A percentile compares a stretch with the other conserved stretches of the same genome.
Conservation (phyloP, 2,329 filamentous ascomycete species). For the Microcyclospora tardicrescens region DNA sequence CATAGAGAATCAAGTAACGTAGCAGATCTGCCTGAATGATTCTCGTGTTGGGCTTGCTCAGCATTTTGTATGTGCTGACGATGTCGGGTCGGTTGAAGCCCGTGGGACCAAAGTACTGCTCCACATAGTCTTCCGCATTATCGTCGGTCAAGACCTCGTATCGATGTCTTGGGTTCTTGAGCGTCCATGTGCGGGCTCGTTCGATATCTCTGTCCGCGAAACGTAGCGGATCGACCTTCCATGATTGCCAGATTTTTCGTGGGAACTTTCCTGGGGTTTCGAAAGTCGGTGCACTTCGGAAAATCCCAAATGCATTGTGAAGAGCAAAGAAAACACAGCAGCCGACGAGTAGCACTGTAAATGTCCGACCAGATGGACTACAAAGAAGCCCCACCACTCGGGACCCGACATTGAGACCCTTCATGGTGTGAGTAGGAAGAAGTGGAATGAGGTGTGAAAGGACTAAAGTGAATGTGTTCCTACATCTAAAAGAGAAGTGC, state of each 20-base stretch:
- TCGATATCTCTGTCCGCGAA: slow-evolving; percentile 50
- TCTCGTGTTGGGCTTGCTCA: slow-evolving; percentile 40
- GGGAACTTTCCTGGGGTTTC: slow-evolving; percentile 32
- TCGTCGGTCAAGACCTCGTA: slow-evolving; percentile 55
- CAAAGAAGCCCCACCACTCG: no score
- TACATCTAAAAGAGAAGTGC: no score
- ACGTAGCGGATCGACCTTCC: slow-evolving; percentile 52
- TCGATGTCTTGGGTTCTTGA: slow-evolving; percentile 49
- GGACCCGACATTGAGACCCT: no score
- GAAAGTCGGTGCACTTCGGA: slow-evolving; percentile 19
- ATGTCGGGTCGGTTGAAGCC: slow-evolving; percentile 54
- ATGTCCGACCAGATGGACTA: no score
- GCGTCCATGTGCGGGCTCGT: slow-evolving; percentile 48
- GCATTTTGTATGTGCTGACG: slow-evolving; percentile 38
- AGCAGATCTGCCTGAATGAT: slow-evolving; percentile 54
- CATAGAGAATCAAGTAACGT: slow-evolving; percentile 51
- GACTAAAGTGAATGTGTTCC: no score
- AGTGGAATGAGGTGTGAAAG: no score
- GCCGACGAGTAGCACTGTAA: no score
- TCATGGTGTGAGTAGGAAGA: no score
- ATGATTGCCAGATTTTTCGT: slow-evolving; percentile 60
- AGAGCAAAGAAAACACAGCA: no score
- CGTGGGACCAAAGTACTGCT: slow-evolving; percentile 49
- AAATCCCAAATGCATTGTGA: no score
- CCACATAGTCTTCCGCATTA: slow-evolving; percentile 52